These are phyloP conservation scores for Apophysomyces variabilis DNA, from an alignment of 371 early-diverging fungal genomes.

Conservation along the genomic window DNA sequence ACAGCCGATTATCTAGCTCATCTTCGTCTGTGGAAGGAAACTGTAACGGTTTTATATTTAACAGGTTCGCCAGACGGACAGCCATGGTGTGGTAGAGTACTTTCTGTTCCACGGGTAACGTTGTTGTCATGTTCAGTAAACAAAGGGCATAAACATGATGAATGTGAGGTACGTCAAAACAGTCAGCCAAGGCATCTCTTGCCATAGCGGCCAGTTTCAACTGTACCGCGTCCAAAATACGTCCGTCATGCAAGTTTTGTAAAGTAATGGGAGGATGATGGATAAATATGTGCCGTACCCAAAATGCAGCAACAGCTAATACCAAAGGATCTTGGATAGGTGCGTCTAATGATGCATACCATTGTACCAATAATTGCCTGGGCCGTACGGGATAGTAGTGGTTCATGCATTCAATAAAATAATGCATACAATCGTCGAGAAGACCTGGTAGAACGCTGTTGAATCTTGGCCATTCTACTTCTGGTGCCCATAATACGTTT, in stretches of 20 bases:
- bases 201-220: constrained; percentile 26
- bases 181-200: constrained; percentile 29
- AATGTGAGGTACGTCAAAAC: constrained; percentile 33
- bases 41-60: constrained; percentile 23
- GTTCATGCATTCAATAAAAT: constrained; percentile 35
- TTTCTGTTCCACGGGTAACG: constrained; percentile 29
- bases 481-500: constrained; percentile 4
- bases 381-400: constrained; percentile 39
- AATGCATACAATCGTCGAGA: constrained; percentile 30
- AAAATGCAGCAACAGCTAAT: constrained; percentile 30
- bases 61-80: constrained; percentile 29
- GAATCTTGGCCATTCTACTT: constrained; percentile 24
- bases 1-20: constrained; percentile 31
- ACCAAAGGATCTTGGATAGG: constrained; percentile 26
- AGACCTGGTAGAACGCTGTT: constrained; percentile 16
- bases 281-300: constrained; percentile 35
- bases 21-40: constrained; percentile 12
- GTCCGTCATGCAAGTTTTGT: constrained; percentile 19
- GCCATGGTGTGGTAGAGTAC: constrained; percentile 34
- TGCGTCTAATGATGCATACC: constrained; percentile 27
- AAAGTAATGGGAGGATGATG: constrained; percentile 27
- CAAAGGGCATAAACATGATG: constrained; percentile 33
- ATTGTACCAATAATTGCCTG: constrained; percentile 17
- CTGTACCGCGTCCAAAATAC: constrained; percentile 30
- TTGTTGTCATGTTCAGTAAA: constrained; percentile 30